A percentile compares a stretch with the other conserved stretches of the same genome.
phyloP scores from a whole-genome alignment of 352 stramenopile species.

The Phytophthora cryptogea region DNA sequence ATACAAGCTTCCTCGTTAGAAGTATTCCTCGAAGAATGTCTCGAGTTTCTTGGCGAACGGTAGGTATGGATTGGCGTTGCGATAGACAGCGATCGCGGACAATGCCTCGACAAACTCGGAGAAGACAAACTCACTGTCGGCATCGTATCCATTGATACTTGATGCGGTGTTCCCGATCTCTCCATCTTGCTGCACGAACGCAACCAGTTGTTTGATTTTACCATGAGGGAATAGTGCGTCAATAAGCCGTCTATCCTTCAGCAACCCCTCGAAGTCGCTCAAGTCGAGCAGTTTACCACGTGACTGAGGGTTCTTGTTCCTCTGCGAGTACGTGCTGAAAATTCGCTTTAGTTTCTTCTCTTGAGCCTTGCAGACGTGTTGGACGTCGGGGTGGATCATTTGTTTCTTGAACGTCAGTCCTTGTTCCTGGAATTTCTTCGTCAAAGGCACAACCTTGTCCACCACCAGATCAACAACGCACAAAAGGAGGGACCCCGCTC shows the following conservation, averaged over 20 bases:
- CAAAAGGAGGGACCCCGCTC: constrained; percentile 31
- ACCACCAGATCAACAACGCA: constrained; percentile 68
- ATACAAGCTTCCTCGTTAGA: constrained; percentile 29
- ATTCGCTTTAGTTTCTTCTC: constrained; percentile 81
- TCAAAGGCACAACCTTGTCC: constrained; percentile 68
- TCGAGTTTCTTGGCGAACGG: constrained; percentile 79
- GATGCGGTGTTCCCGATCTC: constrained; percentile 46
- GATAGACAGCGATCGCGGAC: constrained; percentile 69
- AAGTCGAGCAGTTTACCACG: constrained; percentile 77
- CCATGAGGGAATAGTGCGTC: constrained; percentile 76
- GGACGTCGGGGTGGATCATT: constrained; percentile 79
- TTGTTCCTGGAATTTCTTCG: constrained; percentile 81
- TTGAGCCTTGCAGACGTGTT: constrained; percentile 74
- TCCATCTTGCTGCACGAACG: constrained; percentile 78
- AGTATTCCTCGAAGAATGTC: constrained; percentile 77
- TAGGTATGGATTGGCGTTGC: constrained; percentile 81
- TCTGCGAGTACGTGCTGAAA: constrained; percentile 73
- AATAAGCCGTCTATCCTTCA: constrained; percentile 73
- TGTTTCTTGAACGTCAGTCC: constrained; percentile 86
- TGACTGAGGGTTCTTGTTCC: constrained; percentile 73
- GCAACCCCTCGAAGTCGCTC: constrained; percentile 65
- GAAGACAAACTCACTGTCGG: constrained; percentile 79
- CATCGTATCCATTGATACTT: constrained; percentile 53
- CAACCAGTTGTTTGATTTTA: constrained; percentile 78
- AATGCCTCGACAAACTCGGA: constrained; percentile 80